phyloP scores from a whole-genome alignment of 805 yeast species.

The Scheffersomyces ergatensis region DNA sequence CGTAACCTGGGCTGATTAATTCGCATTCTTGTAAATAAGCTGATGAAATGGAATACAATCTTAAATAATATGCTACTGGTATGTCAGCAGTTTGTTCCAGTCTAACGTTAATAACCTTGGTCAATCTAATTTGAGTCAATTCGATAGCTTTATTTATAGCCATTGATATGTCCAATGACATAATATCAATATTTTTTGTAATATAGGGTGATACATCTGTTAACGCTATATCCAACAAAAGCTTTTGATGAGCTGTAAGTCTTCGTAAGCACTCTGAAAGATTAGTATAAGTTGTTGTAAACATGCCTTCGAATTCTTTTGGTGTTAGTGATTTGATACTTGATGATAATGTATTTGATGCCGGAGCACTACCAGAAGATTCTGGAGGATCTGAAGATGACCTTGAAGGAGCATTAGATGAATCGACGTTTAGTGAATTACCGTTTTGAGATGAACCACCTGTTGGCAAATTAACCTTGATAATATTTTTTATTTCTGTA shows the following conservation, averaged over 20 bases:
- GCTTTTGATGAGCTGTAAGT: conserved; percentile 73
- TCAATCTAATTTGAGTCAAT: conserved; percentile 70
- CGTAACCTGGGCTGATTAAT: conserved; percentile 66
- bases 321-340: conserved; percentile 67
- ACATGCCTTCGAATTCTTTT: conserved; percentile 71
- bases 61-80: conserved; percentile 59
- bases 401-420: conserved; percentile 25
- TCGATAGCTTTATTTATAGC: conserved; percentile 69
- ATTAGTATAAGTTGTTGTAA: conserved; percentile 56
- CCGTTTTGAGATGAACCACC: conserved; percentile 4
- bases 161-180: conserved; percentile 63
- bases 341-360: conserved; percentile 17
- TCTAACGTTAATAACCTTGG: conserved; percentile 74
- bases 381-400: conserved; percentile 26
- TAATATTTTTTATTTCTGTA: conserved; percentile 68
- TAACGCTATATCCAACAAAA: conserved; percentile 67
- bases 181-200: conserved; percentile 34
- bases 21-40: conserved; percentile 83
- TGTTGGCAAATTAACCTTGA: conserved; percentile 62
- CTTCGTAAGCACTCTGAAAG: conserved; percentile 73
- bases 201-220: conserved; percentile 23
- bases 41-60: conserved; percentile 63
- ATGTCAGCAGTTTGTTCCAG: conserved; percentile 64
- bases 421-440: conserved; percentile 17
- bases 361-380: conserved; percentile 2